Base-by-base conservation (phyloP, 106 monocot genomes). In the Vanilla planifolia region DNA sequence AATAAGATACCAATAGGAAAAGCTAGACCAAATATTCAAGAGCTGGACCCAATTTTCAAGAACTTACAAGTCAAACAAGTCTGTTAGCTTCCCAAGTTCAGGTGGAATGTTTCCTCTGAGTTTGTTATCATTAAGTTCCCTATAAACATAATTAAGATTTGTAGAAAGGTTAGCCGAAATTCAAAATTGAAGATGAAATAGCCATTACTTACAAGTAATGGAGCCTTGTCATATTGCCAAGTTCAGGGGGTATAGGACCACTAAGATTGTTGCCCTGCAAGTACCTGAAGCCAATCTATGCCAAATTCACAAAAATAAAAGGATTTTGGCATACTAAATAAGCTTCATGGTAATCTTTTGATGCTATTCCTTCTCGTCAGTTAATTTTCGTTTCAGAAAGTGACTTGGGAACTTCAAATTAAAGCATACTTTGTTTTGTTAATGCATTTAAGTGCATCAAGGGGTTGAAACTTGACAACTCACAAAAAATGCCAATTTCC, bases 171-270 rank as follows among this genome's bases (percentile, higher is more conserved):
- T 13, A 11, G 2, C 32, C 42, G 8, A 23, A 72, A 48, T 7
- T 45, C 8, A 19, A 25, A 39, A 66, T 21, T 22, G 14, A 51
- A 45, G 15, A 6, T 21, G 3, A n/a, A 27, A 53, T 55, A 43
- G 8, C 4, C 22, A 43, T 29, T 51, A 14, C 78, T 77, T 76
- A 96, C 96, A 96, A 47, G 60, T 96, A 96, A 50, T 91, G 83
- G 65, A 96, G 84, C 19, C 75, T 84, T 17, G 78, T 73, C 96
- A 96, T 87, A 71, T 91, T 91, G 27, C 96, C 96, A 64, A 96
- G 87, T 72, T 96, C 87, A 1, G 91, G 96, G 0, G 96, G 96
- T 67, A 96, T 96, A 16, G 80, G 35, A 6, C 96, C 96, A 35
- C 68, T 79, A 20, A 96, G 64, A 24, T 62, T 81, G 45, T 96